These are phyloP conservation scores for Rhodotorula graminis DNA, from an alignment of 768 basidiomycete genomes.

Conservation along the genomic window DNA sequence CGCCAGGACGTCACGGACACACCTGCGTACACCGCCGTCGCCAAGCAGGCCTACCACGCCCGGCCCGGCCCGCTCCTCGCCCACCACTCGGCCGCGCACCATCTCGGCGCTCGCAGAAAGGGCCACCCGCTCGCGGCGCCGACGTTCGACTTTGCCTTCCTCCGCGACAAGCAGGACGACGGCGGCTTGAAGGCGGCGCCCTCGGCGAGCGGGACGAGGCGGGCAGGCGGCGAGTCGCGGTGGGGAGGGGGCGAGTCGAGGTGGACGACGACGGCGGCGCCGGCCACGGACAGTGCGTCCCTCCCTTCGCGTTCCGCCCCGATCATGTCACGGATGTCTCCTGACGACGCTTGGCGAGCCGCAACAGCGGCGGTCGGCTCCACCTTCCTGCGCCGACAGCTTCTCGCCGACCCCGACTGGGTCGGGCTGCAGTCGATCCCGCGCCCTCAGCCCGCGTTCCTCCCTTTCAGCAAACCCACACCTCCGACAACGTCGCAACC, in stretches of 20 bases:
- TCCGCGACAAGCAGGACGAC: not conserved
- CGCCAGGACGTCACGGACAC: not conserved
- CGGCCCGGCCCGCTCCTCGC: not conserved
- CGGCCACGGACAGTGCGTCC: too few species aligned
- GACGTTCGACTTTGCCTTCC: not conserved
- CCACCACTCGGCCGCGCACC: not conserved
- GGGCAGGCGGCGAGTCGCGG: not conserved
- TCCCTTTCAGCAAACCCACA: not conserved
- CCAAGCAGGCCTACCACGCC: not conserved
- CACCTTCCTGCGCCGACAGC: not conserved
- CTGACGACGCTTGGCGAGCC: too few species aligned
- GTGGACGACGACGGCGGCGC: too few species aligned
- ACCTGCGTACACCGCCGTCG: not conserved
- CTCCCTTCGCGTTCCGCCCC: too few species aligned
- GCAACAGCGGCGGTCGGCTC: not conserved
- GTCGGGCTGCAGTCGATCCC: not conserved
- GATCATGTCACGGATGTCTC: too few species aligned
- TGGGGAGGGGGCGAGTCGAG: too few species aligned
- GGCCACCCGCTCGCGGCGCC: not conserved
- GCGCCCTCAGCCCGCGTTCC: not conserved
- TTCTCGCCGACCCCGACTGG: not conserved
- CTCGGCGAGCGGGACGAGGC: not conserved
- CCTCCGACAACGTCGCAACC: rapidly evolving
- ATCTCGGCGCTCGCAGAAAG: not conserved
- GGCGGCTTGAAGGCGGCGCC: not conserved